A percentile compares a stretch with the other conserved stretches of the same genome.
Evolutionary conservation across 345 rosid species (phyloP).

Genomic region (Eucalyptus shirleyi): DNA sequence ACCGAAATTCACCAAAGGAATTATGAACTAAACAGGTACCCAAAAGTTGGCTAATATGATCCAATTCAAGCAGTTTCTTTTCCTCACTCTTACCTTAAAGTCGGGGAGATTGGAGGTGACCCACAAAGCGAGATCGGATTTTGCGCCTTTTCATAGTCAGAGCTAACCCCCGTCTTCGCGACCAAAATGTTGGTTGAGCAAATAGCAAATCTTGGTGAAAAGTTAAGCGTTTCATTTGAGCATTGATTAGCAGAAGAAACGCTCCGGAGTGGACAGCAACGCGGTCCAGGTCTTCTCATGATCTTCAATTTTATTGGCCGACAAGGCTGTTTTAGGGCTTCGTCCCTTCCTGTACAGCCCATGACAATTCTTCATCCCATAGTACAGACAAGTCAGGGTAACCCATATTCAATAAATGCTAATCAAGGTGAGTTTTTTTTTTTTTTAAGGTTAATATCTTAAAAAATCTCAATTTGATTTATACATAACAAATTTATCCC

Average conservation of each 20-base stretch:
- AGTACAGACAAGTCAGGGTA: neutral
- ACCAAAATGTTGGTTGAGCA: neutral
- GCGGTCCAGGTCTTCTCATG: neutral
- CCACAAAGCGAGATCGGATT: accelerated
- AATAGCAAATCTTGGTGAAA: neutral
- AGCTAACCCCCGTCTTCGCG: neutral
- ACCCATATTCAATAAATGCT: neutral
- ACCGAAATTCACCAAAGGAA: no score
- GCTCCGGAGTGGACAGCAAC: neutral
- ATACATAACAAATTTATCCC: neutral
- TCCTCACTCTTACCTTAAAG: no score
- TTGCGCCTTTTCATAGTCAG: neutral
- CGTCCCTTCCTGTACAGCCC: neutral
- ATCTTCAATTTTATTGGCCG: neutral
- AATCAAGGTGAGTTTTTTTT: no score
- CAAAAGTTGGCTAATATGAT: no score
- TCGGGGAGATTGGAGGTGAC: neutral
- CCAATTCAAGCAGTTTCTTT: accelerated
- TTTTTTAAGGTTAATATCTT: no score
- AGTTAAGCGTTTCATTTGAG: neutral
- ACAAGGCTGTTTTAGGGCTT: neutral
- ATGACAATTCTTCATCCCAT: neutral
- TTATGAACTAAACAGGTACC: accelerated
- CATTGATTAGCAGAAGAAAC: neutral
- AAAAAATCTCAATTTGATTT: no score